These are phyloP conservation scores for Alopecurus myosuroides DNA, from an alignment of 176 grass and related monocot genomes.

Conservation along the genomic window DNA sequence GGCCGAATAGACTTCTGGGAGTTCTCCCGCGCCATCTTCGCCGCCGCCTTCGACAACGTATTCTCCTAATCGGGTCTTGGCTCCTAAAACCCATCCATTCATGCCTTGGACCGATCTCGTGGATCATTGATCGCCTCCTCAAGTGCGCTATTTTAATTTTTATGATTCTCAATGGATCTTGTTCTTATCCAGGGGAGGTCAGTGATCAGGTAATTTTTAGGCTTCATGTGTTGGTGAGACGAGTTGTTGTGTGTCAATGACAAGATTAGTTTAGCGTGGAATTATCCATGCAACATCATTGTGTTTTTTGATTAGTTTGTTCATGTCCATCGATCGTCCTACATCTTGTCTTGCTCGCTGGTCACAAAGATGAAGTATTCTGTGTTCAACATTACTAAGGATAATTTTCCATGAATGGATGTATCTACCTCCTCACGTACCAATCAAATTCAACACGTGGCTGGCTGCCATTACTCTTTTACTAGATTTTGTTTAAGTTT, in stretches of 20 bases:
- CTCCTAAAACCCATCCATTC: not conserved
- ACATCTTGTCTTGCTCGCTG: not conserved
- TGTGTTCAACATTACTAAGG: not conserved
- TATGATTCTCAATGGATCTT: not conserved
- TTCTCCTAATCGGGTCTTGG: constrained; percentile 46
- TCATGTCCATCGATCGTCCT: not conserved
- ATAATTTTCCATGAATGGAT: not conserved
- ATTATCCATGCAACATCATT: not conserved
- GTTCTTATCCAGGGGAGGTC: not conserved
- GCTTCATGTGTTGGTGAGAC: constrained; percentile 6
- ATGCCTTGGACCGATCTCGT: not conserved
- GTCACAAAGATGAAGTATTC: not conserved
- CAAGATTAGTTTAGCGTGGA: not conserved
- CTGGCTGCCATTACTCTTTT: not conserved
- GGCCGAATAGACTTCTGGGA: constrained; percentile 81
- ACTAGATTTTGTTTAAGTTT: not conserved
- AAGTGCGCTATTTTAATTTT: not conserved
- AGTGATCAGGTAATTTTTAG: constrained; percentile 26
- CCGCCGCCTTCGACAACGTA: constrained; percentile 74
- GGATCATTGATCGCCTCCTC: not conserved
- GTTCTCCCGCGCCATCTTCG: constrained; percentile 88
- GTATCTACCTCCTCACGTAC: not conserved
- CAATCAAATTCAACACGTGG: not conserved
- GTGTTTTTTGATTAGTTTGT: not conserved
- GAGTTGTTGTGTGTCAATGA: not conserved